Conservation (phyloP, 169 alveolate species). For the Plasmodium billcollinsi region DNA sequence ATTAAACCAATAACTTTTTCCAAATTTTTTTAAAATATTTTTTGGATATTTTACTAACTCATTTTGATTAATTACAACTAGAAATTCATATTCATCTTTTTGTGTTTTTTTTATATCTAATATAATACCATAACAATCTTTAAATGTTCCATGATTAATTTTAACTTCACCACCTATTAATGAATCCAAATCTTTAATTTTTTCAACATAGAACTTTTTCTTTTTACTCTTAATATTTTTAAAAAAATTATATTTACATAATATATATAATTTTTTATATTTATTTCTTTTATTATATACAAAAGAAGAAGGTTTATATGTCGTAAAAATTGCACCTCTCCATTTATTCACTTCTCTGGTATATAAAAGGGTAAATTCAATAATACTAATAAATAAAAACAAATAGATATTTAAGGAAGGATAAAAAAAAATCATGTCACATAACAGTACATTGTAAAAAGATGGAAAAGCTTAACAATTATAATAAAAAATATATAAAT, state of each 20-base stretch:
- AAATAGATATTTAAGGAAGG: constrained; percentile 3
- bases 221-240: background rate
- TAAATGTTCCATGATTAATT: constrained; percentile 29
- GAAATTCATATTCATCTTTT: constrained; percentile 43
- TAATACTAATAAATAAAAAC: constrained; percentile 1
- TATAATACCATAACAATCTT: constrained; percentile 59
- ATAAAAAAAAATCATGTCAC: constrained; percentile 5
- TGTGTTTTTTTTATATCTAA: constrained; percentile 43
- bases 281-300: constrained; percentile 1
- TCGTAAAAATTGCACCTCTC: background rate
- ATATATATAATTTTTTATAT: constrained; percentile 12
- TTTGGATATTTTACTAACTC: constrained; percentile 46
- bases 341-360: constrained; percentile 4
- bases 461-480: no score
- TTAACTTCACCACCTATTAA: constrained; percentile 50
- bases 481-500: no score
- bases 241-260: constrained; percentile 10
- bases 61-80: constrained; percentile 58
- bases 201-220: background rate
- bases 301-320: no score
- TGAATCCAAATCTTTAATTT: constrained; percentile 11
- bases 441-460: no score
- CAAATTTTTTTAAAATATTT: constrained; percentile 56
- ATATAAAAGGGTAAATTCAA: background rate
- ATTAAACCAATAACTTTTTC: constrained; percentile 75